Conservation (phyloP, 2,329 filamentous ascomycete species). For the Ceratocystis cacaofunesta region DNA sequence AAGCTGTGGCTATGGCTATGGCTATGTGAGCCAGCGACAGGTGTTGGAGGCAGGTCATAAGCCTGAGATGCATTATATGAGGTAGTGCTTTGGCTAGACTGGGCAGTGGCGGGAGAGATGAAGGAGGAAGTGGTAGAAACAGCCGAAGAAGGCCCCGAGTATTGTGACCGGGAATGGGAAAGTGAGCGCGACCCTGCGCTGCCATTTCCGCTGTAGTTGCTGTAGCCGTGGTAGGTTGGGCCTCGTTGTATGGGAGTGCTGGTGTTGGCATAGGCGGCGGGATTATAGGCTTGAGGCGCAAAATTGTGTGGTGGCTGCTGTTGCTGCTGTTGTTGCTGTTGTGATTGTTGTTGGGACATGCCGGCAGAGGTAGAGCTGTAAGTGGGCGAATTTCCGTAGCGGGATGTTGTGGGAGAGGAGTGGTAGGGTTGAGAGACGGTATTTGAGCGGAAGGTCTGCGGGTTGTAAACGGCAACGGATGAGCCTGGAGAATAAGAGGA, state of each 20-base stretch:
- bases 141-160: conserved; percentile 5
- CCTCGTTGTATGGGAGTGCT: conserved; percentile 31
- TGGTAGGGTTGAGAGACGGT: conserved; percentile 17
- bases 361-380: conserved; percentile 4
- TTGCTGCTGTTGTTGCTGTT: conserved; percentile 13
- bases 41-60: not conserved
- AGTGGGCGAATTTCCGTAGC: conserved; percentile 12
- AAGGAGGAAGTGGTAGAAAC: conserved; percentile 19
- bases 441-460: conserved; percentile 11
- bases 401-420: conserved; percentile 19
- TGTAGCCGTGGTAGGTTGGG: conserved; percentile 35
- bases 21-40: not conserved
- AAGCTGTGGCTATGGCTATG: conserved; percentile 10
- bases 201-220: conserved; percentile 26
- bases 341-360: too few relatives aligned
- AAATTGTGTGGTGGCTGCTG: conserved; percentile 37
- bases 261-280: conserved; percentile 41
- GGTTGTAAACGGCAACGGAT: conserved; percentile 5
- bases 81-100: conserved; percentile 1
- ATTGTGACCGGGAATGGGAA: conserved; percentile 15
- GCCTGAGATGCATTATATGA: not conserved
- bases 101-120: conserved; percentile 6
- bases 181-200: conserved; percentile 19
- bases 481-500: conserved; percentile 18
- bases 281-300: conserved; percentile 51